Evolutionary conservation across 331 rosid genomes (phyloP), one percentile per base, ranked within the genome.

Genomic region (Pyracantha coccinea): DNA sequence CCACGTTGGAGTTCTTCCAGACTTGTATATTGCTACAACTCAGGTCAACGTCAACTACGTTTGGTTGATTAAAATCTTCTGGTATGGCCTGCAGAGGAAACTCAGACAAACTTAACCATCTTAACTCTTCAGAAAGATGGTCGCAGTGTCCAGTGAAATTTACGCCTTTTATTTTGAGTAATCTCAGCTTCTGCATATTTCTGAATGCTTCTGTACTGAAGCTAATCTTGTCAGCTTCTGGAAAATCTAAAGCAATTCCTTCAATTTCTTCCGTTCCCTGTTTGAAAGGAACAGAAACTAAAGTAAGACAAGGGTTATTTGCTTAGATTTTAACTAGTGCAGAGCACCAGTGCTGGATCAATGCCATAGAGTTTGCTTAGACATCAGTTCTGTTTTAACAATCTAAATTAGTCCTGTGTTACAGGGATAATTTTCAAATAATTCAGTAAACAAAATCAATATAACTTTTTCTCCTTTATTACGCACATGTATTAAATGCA

Each of bases 51-150:
- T 75, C 66, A 60, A 79, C 86, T 7, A 75, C 3, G 21, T 68
- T 50, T 10, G 33, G 38, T 19, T 52, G 69, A 33, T 53, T 10
- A 29, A 83, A 71, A 13, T 72, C 35, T 1, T 13, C 16, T 57
- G 86, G 83, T 11, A 79, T 35, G 31, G n/a, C 41, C 63, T 53
- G 7, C 20, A 60, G 14, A 33, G 81, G 77, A 55, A 52, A 83
- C 8, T 79, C 79, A 52, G 62, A 76, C 86, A 84, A 83, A 33
- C 66, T 33, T 4, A 83, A 62, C 83, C 86, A 83, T 44, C 62
- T 72, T 17, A 83, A 28, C 66, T 73, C 54, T 44, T 69, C 5
- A 0, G 82, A 21, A 16, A 50, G 55, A 6, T 50, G 9, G 0
- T 50, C 0, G 0, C 4, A 50, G 20, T 16, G 0, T 16, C 55